Conservation (phyloP, 805 yeast genomes). For the Sungouiella thailandica region DNA sequence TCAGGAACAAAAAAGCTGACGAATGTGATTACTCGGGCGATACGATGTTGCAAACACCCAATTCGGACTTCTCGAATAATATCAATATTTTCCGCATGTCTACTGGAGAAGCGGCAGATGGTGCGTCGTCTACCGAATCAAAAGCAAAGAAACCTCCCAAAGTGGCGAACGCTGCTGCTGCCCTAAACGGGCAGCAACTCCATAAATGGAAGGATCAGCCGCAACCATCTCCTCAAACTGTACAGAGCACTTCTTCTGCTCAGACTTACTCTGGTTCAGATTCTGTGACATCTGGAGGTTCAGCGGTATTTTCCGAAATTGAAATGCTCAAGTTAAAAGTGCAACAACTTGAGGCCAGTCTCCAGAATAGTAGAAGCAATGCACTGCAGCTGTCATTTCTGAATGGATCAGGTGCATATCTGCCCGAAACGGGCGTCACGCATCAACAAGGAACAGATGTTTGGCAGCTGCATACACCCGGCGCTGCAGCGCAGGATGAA, state of each 20-base stretch:
- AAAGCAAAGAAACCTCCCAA: not conserved
- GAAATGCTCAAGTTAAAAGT: slow-evolving; percentile 3
- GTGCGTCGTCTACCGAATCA: not conserved
- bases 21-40: slow-evolving; percentile 23
- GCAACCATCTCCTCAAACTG: too few relatives aligned
- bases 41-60: slow-evolving; percentile 3
- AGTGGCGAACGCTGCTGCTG: not conserved
- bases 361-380: not conserved
- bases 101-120: slow-evolving; percentile 1
- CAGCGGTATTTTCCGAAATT: slow-evolving; percentile 1
- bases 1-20: slow-evolving; percentile 18
- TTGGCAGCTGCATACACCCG: too few relatives aligned
- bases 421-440: not conserved
- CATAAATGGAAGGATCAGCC: too few relatives aligned
- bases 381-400: too few relatives aligned
- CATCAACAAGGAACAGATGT: too few relatives aligned
- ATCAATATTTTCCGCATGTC: slow-evolving; percentile 4
- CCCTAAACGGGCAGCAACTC: too few relatives aligned
- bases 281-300: not conserved
- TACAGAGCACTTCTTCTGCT: not conserved
- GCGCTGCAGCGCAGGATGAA: not conserved
- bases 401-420: too few relatives aligned
- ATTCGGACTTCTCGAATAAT: not conserved
- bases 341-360: slow-evolving; percentile 2
- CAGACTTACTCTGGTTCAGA: not conserved